Conservation (phyloP, 169 alveolate genomes). For the Plasmodium gonderi region DNA sequence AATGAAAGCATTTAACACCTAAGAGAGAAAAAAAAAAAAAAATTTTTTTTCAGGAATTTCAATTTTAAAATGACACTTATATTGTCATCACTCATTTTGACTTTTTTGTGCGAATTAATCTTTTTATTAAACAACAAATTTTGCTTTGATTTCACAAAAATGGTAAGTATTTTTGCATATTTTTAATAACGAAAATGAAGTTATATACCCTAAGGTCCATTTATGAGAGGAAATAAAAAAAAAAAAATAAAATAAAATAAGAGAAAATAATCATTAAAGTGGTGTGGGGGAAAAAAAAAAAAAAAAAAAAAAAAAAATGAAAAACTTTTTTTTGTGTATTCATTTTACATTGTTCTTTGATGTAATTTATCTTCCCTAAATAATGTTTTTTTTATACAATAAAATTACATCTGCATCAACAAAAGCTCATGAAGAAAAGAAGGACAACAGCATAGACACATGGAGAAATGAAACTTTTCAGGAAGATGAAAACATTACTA, state of each 20-base stretch:
- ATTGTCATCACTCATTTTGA: not conserved
- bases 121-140: not conserved
- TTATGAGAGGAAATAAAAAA: not conserved
- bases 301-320: not conserved
- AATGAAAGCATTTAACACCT: no score
- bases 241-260: not conserved
- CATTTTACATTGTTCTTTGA: not conserved
- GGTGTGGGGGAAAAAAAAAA: no score
- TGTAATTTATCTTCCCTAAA: not conserved
- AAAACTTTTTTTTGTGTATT: not conserved
- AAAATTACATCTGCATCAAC: conserved; percentile 12
- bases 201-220: conserved; percentile 10
- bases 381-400: conserved; percentile 50
- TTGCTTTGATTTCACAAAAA: not conserved
- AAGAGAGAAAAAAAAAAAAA: not conserved
- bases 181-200: conserved; percentile 1
- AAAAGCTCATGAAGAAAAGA: not conserved
- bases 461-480: not conserved
- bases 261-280: not conserved
- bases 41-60: not conserved
- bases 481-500: not conserved
- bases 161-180: not conserved
- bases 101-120: not conserved
- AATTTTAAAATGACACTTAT: not conserved
- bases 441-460: not conserved